These are phyloP conservation scores for Lichtheimia corymbifera DNA, from an alignment of 371 early-diverging fungal genomes.

Conservation along the genomic window DNA sequence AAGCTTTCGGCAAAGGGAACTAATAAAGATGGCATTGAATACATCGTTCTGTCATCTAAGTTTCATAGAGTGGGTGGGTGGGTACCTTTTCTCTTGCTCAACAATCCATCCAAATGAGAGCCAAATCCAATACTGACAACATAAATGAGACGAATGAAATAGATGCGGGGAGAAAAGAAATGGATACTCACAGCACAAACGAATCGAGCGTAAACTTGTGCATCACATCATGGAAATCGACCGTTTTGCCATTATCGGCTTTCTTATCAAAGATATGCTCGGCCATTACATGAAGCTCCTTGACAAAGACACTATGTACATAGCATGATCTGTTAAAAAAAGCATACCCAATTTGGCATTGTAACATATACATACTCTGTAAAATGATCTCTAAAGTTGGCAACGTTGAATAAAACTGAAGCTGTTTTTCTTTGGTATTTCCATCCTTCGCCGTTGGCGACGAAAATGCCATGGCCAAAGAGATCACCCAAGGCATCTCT, in stretches of 20 bases:
- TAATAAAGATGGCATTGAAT: no score
- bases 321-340: not conserved
- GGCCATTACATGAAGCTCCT: conserved; percentile 31
- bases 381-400: conserved; percentile 55
- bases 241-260: conserved; percentile 23
- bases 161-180: not conserved
- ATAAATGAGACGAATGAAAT: not conserved
- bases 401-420: conserved; percentile 53
- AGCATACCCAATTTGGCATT: no score
- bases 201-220: conserved; percentile 52
- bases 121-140: conserved; percentile 47
- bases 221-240: conserved; percentile 47
- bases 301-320: conserved; percentile 46
- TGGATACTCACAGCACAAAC: conserved; percentile 41
- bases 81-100: conserved; percentile 17
- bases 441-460: conserved; percentile 49
- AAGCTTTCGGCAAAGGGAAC: conserved; percentile 60
- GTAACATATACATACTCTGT: conserved; percentile 24
- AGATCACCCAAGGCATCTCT: conserved; percentile 21
- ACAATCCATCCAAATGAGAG: conserved; percentile 32
- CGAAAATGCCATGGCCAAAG: conserved; percentile 43
- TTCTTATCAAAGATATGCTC: conserved; percentile 32
- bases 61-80: no score
- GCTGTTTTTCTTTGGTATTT: conserved; percentile 47
- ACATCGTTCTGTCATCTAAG: no score